These are phyloP conservation scores for Atalantia buxifolia DNA, from an alignment of 345 rosid genomes.

Conservation along the genomic window DNA sequence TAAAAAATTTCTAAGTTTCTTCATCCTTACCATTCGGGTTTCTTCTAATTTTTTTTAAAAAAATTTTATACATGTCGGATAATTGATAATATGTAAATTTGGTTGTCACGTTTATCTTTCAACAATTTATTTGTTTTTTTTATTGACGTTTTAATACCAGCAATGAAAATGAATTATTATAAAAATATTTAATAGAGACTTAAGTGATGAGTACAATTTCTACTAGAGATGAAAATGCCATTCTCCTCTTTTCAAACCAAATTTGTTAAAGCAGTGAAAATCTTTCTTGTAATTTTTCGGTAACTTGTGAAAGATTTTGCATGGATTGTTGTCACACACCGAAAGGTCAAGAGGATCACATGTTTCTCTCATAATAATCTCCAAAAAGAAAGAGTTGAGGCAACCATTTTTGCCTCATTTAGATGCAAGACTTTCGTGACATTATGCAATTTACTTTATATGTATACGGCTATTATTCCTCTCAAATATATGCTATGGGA, in stretches of 20 bases:
- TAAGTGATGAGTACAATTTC: background rate
- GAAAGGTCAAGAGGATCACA: slow-evolving; percentile 42
- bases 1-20: too few relatives aligned
- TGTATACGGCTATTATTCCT: slow-evolving; percentile 1
- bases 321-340: slow-evolving; percentile 23
- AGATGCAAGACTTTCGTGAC: slow-evolving; percentile 51
- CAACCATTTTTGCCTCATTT: slow-evolving; percentile 27
- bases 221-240: background rate
- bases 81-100: too few relatives aligned
- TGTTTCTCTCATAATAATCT: slow-evolving; percentile 29
- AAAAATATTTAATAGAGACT: too few relatives aligned
- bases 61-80: too few relatives aligned
- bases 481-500: background rate
- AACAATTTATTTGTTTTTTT: too few relatives aligned
- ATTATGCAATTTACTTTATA: slow-evolving; percentile 8
- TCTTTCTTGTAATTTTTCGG: background rate
- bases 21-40: background rate
- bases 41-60: background rate
- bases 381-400: slow-evolving; percentile 16
- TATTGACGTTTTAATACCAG: too few relatives aligned
- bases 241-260: background rate
- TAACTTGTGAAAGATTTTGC: slow-evolving; percentile 24
- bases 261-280: background rate
- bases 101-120: background rate
- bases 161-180: background rate